Evolutionary conservation across 345 rosid species (phyloP).

Genomic region (Populus simonii): DNA sequence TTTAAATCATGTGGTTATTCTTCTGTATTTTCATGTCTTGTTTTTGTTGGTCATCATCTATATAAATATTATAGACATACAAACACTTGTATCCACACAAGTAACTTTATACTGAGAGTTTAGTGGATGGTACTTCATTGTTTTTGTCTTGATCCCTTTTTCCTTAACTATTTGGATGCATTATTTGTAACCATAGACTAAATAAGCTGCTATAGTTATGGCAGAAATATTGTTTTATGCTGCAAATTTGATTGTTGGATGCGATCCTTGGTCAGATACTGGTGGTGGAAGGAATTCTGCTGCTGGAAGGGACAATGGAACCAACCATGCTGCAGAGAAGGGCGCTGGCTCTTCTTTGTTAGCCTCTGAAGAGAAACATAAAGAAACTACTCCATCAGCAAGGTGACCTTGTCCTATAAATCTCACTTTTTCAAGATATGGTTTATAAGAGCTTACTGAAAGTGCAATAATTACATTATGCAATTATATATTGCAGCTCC

Average conservation of each 20-base stretch:
- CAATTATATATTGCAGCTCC: slow-evolving; percentile 40
- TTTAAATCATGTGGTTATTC: slow-evolving; percentile 1
- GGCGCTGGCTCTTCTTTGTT: slow-evolving; percentile 41
- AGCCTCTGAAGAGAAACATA: slow-evolving; percentile 42
- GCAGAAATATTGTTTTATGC: slow-evolving; percentile 8
- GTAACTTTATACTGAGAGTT: background rate
- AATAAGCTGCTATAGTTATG: background rate
- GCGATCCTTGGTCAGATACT: slow-evolving; percentile 52
- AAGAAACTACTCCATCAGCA: slow-evolving; percentile 40
- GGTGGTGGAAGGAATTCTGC: slow-evolving; percentile 51
- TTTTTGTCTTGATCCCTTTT: background rate
- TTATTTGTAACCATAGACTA: background rate
- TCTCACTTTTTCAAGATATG: slow-evolving; percentile 6
- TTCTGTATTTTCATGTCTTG: slow-evolving; percentile 12
- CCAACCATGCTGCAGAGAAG: slow-evolving; percentile 52
- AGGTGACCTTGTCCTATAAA: slow-evolving; percentile 38
- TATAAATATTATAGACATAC: background rate
- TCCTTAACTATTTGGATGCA: background rate
- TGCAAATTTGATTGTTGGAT: slow-evolving; percentile 16
- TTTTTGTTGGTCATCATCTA: background rate
- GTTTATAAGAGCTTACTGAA: background rate
- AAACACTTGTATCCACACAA: background rate
- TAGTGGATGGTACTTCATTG: background rate
- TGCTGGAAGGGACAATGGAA: slow-evolving; percentile 50
- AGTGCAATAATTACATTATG: slow-evolving; percentile 9